Evolutionary conservation across 1,139 yeast species (phyloP).

Genomic region (Candida sanyaensis): DNA sequence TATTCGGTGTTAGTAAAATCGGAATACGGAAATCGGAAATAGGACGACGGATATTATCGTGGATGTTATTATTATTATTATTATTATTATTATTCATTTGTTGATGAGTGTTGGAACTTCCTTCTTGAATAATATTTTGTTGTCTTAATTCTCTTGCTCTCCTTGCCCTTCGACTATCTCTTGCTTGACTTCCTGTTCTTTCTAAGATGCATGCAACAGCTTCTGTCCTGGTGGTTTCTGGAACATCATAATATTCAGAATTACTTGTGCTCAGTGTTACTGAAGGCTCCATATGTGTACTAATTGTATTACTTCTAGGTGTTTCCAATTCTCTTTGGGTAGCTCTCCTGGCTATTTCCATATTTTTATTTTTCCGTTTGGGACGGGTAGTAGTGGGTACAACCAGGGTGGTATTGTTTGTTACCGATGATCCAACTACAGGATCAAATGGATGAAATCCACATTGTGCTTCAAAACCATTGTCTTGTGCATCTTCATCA

Average conservation of each 20-base stretch:
- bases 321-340: not conserved
- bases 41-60: not conserved
- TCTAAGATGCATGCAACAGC: conserved; percentile 15
- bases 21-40: not conserved
- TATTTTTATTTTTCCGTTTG: not conserved
- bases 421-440: not conserved
- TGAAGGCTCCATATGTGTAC: not conserved
- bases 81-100: not conserved
- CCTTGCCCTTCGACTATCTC: conserved; percentile 10
- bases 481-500: not conserved
- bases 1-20: not conserved
- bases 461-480: conserved; percentile 5
- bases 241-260: not conserved
- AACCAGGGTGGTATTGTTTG: too few relatives aligned
- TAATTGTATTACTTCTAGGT: not conserved
- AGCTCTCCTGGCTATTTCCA: not conserved
- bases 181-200: conserved; percentile 12
- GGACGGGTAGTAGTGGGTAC: not conserved
- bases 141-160: conserved; percentile 8
- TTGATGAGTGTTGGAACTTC: conserved; percentile 1
- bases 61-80: not conserved
- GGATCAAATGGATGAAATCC: conserved; percentile 7
- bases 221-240: conserved; percentile 6
- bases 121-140: not conserved
- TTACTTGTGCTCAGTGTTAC: not conserved